Base-by-base conservation (phyloP, 768 basidiomycete species). In the Pulveroboletus sp. region DNA sequence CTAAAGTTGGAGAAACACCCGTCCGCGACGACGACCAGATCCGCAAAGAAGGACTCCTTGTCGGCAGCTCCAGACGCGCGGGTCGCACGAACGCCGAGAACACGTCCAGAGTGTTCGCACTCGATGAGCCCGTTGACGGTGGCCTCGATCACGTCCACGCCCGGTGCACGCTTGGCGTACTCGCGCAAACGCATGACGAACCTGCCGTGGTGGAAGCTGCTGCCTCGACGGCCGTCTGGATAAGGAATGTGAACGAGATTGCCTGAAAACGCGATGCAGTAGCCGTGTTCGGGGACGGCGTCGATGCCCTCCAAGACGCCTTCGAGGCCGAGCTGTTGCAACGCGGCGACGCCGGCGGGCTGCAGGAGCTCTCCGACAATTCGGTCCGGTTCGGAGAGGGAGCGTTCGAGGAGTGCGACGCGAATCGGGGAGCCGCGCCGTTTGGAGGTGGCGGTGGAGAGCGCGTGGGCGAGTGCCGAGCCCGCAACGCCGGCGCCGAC, bases 311-410 rank as follows among this genome's bases (percentile, higher is more conserved):
- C 88, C 38, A 96, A 68, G 46, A 83, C 84, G 7, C 71, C 71
- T 41, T 80, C 80, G 57, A 99, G 66, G 0, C 92, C 94, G n/a
- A 99, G 80, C 31, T 78, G 70, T 49, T 79, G 71, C 38, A 99
- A 71, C 1, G 92, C 83, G 12, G 74, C 73, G 20, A 93, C 83
- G 1, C 96, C 96, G 2, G 86, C 93, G 2, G 96, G 96, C 62
- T 99, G 96, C 20, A 99, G 73, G 1, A 98, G 82, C 67, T 99
- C 96, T 22, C 96, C 96, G 29, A 98, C 96, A 57, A 99, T 98
- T 16, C 96, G 80, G 75, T 98, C 93, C 0, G 96, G 96, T 65
- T 92, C 88, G 1, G 86, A 77, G 4, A 98, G 77, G 13, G 94
- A 95, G 11, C 95, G 84, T 68, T 99, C 96, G 47, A 99, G 74